These are phyloP conservation scores for Pseudohalonectria lignicola DNA, from an alignment of 2,329 filamentous ascomycete species.

Conservation along the genomic window DNA sequence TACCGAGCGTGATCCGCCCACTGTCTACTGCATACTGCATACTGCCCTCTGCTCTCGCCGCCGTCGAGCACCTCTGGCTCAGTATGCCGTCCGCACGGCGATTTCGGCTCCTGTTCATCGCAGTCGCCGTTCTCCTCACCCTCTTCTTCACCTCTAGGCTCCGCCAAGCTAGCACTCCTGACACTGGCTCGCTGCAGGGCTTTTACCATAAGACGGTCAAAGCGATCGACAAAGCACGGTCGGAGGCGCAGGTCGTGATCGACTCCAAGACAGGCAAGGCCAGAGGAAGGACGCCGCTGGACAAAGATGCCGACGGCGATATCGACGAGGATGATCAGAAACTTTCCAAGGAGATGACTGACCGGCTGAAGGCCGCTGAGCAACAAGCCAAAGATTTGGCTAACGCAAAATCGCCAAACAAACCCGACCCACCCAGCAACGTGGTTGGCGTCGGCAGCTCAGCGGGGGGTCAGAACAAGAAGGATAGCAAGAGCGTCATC, in stretches of 20 bases:
- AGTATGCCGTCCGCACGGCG: conserved; percentile 2
- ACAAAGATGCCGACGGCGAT: conserved; percentile 43
- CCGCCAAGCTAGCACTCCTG: conserved; percentile 1
- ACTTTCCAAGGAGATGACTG: conserved; percentile 42
- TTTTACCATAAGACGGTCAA: conserved; percentile 51
- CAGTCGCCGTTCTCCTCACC: conserved; percentile 1
- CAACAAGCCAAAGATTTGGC: conserved; percentile 57
- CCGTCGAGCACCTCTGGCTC: no score
- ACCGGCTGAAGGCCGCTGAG: conserved; percentile 57
- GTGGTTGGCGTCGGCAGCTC: conserved; percentile 49
- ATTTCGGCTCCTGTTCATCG: conserved; percentile 1
- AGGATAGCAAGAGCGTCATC: conserved; percentile 21
- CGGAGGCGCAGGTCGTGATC: conserved; percentile 22
- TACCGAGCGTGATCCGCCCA: no score
- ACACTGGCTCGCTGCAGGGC: conserved; percentile 29
- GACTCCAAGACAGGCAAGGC: conserved; percentile 24
- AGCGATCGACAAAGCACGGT: conserved; percentile 28
- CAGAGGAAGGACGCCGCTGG: conserved; percentile 23
- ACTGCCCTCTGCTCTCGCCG: no score
- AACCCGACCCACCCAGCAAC: conserved; percentile 45
- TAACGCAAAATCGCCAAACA: conserved; percentile 53
- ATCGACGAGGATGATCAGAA: conserved; percentile 45
- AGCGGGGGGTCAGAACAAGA: conserved; percentile 36
- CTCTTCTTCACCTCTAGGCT: conserved; percentile 3
- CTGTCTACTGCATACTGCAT: no score